Conservation (phyloP, 225 moss, liverwort and hornwort genomes). For the Marchantia polymorpha region DNA sequence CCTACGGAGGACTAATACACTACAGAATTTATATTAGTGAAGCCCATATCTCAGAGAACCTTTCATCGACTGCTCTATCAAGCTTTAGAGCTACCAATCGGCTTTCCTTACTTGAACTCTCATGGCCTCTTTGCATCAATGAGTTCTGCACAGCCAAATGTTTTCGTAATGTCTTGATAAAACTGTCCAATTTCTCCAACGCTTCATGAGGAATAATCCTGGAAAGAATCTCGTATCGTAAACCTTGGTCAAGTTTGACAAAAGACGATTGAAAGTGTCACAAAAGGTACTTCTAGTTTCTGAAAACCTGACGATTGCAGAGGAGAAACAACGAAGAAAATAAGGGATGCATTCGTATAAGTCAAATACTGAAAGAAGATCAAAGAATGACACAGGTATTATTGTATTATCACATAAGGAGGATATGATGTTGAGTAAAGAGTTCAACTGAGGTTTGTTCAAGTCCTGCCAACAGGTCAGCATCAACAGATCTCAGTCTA, state of each 20-base stretch:
- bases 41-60: not conserved
- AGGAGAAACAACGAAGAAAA: not conserved
- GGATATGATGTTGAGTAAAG: conserved; percentile 27
- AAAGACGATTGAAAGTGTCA: not conserved
- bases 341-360: no score
- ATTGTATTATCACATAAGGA: not conserved
- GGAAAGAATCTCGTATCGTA: conserved; percentile 27
- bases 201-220: conserved; percentile 22
- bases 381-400: not conserved
- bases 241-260: conserved; percentile 21
- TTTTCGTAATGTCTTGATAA: conserved; percentile 15
- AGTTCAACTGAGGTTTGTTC: conserved; percentile 17
- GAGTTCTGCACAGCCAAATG: conserved; percentile 16
- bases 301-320: not conserved
- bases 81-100: not conserved
- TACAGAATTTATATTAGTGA: not conserved
- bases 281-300: no score
- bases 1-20: no score
- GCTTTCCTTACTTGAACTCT: not conserved
- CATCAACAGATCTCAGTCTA: conserved; percentile 19
- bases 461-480: conserved; percentile 19
- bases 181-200: conserved; percentile 17
- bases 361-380: not conserved
- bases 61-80: conserved; percentile 6
- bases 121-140: not conserved